phyloP scores from a whole-genome alignment of 2,329 filamentous ascomycete genomes.

The Penicillium capsulatum region DNA sequence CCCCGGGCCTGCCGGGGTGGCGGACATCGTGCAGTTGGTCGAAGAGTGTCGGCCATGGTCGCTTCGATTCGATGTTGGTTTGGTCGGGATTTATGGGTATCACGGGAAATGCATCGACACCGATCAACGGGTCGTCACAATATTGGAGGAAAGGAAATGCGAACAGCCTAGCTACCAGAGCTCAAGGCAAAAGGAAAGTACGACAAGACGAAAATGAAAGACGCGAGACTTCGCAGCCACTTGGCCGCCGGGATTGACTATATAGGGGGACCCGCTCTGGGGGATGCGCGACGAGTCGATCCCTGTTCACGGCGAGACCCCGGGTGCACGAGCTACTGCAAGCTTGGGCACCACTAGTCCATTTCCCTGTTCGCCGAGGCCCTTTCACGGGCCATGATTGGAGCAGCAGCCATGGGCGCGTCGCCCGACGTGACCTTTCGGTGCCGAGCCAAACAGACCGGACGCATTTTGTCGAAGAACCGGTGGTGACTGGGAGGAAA shows the following conservation, averaged over 20 bases:
- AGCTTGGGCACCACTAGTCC: constrained; percentile 24
- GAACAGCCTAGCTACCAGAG: constrained; percentile 34
- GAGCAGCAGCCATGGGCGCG: constrained; percentile 14
- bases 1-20: constrained; percentile 56
- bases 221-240: constrained; percentile 23
- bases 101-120: constrained; percentile 25
- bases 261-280: constrained; percentile 27
- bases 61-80: constrained; percentile 26
- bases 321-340: constrained; percentile 34
- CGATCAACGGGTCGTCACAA: constrained; percentile 30
- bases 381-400: constrained; percentile 12
- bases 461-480: background rate
- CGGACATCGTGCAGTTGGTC: constrained; percentile 51
- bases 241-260: constrained; percentile 27
- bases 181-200: constrained; percentile 21
- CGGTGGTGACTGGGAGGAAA: background rate
- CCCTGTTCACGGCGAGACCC: constrained; percentile 13
- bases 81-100: constrained; percentile 24
- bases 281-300: constrained; percentile 14
- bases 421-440: constrained; percentile 16
- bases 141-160: constrained; percentile 23
- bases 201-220: constrained; percentile 25
- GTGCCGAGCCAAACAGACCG: constrained; percentile 1
- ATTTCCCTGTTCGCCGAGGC: constrained; percentile 8
- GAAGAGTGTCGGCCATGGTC: constrained; percentile 46